These are phyloP conservation scores for Neofusicoccum umdonicola DNA, from an alignment of 2,329 filamentous ascomycete species.

Conservation along the genomic window DNA sequence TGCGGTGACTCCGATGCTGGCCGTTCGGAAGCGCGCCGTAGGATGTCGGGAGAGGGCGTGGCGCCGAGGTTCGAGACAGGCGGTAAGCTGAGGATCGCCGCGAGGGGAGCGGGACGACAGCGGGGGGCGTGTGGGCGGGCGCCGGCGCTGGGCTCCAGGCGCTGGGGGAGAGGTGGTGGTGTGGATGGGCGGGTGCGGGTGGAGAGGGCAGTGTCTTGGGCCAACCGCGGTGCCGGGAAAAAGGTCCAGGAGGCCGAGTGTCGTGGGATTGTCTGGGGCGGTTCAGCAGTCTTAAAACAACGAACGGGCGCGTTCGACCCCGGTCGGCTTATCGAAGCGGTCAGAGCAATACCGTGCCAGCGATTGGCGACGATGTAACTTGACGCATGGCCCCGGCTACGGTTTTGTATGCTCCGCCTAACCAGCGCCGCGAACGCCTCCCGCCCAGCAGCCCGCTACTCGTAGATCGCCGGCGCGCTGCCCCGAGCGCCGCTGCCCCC, in stretches of 20 bases:
- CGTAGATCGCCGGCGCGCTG: neutral
- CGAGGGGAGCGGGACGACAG: neutral
- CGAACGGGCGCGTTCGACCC: neutral
- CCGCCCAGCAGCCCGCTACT: neutral
- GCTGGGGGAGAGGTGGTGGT: neutral
- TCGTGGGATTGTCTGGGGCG: neutral
- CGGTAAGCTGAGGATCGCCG: conserved; percentile 12
- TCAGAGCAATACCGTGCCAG: conserved; percentile 10
- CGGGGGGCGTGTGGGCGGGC: neutral
- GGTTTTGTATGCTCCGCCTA: neutral
- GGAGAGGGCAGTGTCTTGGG: conserved; percentile 6
- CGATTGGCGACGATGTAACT: conserved; percentile 5
- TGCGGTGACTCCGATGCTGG: conserved; percentile 4
- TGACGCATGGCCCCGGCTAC: neutral
- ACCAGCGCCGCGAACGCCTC: neutral
- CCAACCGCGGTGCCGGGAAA: neutral
- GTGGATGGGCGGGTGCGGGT: neutral
- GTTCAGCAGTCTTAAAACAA: conserved; percentile 6
- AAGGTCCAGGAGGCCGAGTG: neutral
- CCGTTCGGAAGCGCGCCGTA: conserved; percentile 6
- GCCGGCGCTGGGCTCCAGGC: neutral
- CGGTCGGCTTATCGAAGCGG: conserved; percentile 14
- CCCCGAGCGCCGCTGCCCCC: conserved; percentile 3
- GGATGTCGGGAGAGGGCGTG: conserved; percentile 5
- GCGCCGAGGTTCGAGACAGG: conserved; percentile 9